Base-by-base conservation (phyloP, 345 rosid genomes). In the Syzygium jambos region DNA sequence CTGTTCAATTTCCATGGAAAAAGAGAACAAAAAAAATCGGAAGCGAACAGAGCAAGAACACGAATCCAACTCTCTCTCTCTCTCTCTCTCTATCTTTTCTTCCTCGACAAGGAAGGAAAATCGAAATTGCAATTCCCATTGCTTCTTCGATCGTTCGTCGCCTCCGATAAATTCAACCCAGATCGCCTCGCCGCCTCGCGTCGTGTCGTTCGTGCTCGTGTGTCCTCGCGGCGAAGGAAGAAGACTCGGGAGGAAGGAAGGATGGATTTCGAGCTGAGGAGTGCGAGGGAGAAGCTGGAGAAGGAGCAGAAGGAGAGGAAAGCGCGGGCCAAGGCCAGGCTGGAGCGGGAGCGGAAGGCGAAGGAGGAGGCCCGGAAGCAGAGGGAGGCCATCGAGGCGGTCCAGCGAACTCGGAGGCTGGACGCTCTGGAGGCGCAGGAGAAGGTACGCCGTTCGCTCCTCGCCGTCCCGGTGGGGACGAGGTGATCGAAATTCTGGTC, bases 241-340 rank as follows among this genome's bases (percentile, higher is more conserved):
- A 92, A 92, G 80, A 3, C 25, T 38, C 0, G 49, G 96, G 27
- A 78, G 87, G 87, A 95, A 95, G 99, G 99, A 27, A 78, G 87
- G 87, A 95, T 95, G 99, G 99, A 98, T 93, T 96, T 93, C 86
- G 98, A 96, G 93, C 92, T 98, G 89, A 91, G 99, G 89, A 94
- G 97, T 59, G 98, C 98, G 87, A 94, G 94, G 57, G 99, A 96
- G 94, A 95, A 95, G 96, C 96, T 98, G 19, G 96, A 96, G 87
- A 96, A 88, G 89, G 99, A 98, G 85, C 99, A 98, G 87, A 93
- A 89, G 87, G 98, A 96, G 89, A 93, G 99, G 89, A 98, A 98
- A 68, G 93, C 93, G 77, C 95, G 86, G 73, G 98, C 98, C n/a
- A 94, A 92, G 89, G 91, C 93, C 43, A 96, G 90, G 85, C 90